Evolutionary conservation across 495 filamentous ascomycete genomes (phyloP).

Genomic region (Corynascus novoguineensis): DNA sequence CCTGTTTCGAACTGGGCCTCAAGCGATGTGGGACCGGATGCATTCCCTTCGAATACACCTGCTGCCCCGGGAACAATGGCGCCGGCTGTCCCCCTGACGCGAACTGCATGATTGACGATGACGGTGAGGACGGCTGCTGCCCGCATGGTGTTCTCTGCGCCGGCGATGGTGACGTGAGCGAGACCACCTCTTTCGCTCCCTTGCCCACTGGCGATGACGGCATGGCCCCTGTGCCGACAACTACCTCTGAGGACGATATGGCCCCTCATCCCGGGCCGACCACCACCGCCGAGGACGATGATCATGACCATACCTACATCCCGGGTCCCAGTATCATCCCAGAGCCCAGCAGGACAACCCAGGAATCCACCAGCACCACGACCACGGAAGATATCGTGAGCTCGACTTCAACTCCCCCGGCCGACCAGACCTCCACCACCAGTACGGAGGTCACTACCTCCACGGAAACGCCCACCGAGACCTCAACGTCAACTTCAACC

Average conservation of each 20-base stretch:
- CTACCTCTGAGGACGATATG: neutral
- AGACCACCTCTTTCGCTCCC: constrained; percentile 2
- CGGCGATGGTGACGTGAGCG: constrained; percentile 4
- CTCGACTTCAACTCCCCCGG: neutral
- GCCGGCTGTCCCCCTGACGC: neutral
- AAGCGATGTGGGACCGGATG: constrained; percentile 8
- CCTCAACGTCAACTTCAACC: neutral
- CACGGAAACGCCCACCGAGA: neutral
- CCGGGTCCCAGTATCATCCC: neutral
- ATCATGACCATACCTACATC: too few species aligned
- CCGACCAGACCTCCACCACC: neutral
- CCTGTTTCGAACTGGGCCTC: constrained; percentile 1
- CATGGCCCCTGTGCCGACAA: neutral
- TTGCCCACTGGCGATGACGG: neutral
- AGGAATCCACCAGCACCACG: neutral
- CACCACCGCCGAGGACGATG: too few species aligned
- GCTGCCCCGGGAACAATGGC: neutral
- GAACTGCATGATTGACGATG: neutral
- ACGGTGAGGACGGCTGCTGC: constrained; percentile 10
- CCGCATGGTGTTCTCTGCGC: constrained; percentile 1
- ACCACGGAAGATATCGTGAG: neutral
- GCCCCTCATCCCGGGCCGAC: too few species aligned
- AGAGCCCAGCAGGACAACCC: neutral
- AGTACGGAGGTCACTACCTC: neutral
- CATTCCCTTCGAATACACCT: constrained; percentile 2